Conservation (phyloP, 2,329 filamentous ascomycete genomes). For the Verticillium albo-atrum region DNA sequence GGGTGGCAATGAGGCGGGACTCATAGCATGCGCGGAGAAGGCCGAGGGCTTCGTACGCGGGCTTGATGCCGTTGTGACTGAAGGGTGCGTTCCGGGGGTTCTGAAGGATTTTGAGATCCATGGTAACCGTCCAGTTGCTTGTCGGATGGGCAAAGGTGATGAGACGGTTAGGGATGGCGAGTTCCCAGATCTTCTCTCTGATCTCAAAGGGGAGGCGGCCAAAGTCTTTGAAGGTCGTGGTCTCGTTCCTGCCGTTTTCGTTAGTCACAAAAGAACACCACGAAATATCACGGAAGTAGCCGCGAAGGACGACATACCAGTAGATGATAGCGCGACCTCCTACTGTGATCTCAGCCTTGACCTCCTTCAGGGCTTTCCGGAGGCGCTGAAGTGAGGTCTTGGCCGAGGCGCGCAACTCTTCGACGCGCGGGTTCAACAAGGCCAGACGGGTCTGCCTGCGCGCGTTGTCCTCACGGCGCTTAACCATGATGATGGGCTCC, state of each 20-base stretch:
- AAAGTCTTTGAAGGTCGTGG: conserved; percentile 3
- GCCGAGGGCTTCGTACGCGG: neutral
- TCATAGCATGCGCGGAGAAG: neutral
- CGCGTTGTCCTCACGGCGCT: neutral
- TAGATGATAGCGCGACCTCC: neutral
- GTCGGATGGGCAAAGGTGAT: conserved; percentile 7
- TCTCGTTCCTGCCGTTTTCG: neutral
- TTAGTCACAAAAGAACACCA: too few relatives aligned
- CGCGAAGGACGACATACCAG: neutral
- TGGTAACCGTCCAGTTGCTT: conserved; percentile 8
- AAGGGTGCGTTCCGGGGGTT: neutral
- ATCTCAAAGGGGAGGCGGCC: conserved; percentile 6
- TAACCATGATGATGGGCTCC: neutral
- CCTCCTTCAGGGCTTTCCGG: neutral
- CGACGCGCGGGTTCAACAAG: neutral
- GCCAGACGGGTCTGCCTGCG: neutral
- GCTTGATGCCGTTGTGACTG: neutral
- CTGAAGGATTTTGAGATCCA: neutral
- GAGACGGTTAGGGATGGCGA: conserved; percentile 4
- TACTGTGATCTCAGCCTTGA: neutral
- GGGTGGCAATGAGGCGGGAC: neutral
- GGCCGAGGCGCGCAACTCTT: neutral
- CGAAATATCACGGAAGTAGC: neutral
- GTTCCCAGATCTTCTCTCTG: conserved; percentile 10
- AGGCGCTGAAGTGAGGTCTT: neutral